phyloP scores from a whole-genome alignment of 805 yeast genomes.

The Barnettozyma salicaria region DNA sequence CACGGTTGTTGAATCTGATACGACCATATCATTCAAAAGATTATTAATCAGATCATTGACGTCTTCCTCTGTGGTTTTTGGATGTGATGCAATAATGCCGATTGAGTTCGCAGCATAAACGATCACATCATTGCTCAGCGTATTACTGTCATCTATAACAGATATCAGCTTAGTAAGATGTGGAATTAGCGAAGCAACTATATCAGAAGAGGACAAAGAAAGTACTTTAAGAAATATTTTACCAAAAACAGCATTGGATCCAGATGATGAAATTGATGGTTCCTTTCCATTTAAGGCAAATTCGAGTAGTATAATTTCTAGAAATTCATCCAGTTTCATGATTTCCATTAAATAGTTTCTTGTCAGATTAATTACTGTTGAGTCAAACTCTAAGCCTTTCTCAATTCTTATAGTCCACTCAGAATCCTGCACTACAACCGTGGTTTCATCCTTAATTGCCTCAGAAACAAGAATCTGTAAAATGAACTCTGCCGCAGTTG shows the following conservation, averaged over 20 bases:
- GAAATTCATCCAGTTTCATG: slow-evolving; percentile 31
- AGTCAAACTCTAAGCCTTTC: slow-evolving; percentile 61
- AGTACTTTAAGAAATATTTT: slow-evolving; percentile 26
- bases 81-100: slow-evolving; percentile 46
- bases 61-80: slow-evolving; percentile 16
- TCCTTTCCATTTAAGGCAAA: slow-evolving; percentile 15
- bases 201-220: slow-evolving; percentile 21
- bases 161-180: slow-evolving; percentile 24
- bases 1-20: slow-evolving; percentile 8
- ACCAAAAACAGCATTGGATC: slow-evolving; percentile 32
- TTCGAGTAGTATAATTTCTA: slow-evolving; percentile 15
- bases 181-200: slow-evolving; percentile 8
- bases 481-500: slow-evolving; percentile 44
- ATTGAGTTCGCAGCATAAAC: slow-evolving; percentile 37
- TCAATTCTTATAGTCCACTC: slow-evolving; percentile 69
- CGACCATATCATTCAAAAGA: slow-evolving; percentile 10
- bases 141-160: slow-evolving; percentile 16
- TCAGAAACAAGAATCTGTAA: slow-evolving; percentile 61
- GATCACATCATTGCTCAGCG: slow-evolving; percentile 22
- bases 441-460: slow-evolving; percentile 43
- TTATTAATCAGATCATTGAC: slow-evolving; percentile 8
- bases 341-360: slow-evolving; percentile 22
- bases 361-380: slow-evolving; percentile 35
- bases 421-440: slow-evolving; percentile 61
- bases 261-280: slow-evolving; percentile 16